Percentiles rank a stretch among this genome's conserved stretches.
These are phyloP conservation scores for Cryptococcus wingfieldii DNA, from an alignment of 1,284 basidiomycete species.

Conservation along the genomic window DNA sequence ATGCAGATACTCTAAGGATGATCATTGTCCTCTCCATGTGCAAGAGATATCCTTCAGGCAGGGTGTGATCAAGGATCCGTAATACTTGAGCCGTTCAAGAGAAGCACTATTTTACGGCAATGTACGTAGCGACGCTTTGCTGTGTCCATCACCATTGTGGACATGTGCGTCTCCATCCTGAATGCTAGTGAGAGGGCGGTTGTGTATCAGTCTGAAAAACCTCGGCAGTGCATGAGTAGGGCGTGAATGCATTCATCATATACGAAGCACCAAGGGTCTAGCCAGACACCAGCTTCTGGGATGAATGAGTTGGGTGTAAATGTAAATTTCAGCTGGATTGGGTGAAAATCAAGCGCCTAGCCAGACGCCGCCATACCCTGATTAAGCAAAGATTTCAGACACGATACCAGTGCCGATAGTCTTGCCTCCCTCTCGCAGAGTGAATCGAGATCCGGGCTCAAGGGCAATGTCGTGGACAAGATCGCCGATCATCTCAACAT, in stretches of 20 bases:
- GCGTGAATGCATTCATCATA: slow-evolving; percentile 7
- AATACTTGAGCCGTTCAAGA: too few relatives aligned
- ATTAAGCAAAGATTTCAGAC: slow-evolving; percentile 64
- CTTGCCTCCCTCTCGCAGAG: slow-evolving; percentile 93
- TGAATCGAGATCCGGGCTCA: slow-evolving; percentile 92
- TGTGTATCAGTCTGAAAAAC: too few relatives aligned
- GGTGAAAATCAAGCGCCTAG: neutral
- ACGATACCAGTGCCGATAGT: slow-evolving; percentile 89
- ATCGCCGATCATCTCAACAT: slow-evolving; percentile 85
- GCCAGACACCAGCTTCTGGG: neutral
- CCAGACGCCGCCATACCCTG: neutral
- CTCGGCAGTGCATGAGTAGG: slow-evolving; percentile 10
- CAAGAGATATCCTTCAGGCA: too few relatives aligned
- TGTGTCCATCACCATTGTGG: too few relatives aligned
- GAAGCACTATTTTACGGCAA: too few relatives aligned
- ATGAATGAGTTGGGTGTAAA: slow-evolving; percentile 12
- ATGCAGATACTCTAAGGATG: too few relatives aligned
- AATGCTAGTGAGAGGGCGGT: too few relatives aligned
- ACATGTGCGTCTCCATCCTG: too few relatives aligned
- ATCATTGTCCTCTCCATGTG: too few relatives aligned
- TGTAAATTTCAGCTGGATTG: neutral
- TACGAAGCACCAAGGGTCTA: neutral
- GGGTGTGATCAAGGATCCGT: too few relatives aligned
- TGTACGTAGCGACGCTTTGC: too few relatives aligned
- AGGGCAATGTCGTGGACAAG: slow-evolving; percentile 86